Percentiles rank a stretch among this genome's conserved stretches.
phyloP scores from a whole-genome alignment of 2,329 filamentous ascomycete genomes.

The Neofusicoccum parvum region DNA sequence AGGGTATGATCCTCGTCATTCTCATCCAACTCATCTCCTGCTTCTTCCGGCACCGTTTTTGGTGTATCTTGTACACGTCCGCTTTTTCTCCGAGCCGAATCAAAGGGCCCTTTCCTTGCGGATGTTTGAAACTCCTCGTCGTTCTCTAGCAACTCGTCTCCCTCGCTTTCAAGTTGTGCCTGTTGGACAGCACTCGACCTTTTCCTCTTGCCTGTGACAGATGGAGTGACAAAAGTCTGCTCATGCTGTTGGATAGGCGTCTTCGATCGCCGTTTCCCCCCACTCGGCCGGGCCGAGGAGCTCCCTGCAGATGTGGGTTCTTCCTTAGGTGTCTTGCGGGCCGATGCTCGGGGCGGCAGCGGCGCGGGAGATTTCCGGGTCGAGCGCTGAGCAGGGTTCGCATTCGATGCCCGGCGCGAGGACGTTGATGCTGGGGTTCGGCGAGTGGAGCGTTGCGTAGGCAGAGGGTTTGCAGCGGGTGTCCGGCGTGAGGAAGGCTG shows the following conservation, averaged over 20 bases:
- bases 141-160: constrained; percentile 38
- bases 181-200: constrained; percentile 18
- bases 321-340: constrained; percentile 31
- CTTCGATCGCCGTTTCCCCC: constrained; percentile 8
- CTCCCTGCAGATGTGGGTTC: constrained; percentile 27
- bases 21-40: constrained; percentile 25
- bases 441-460: constrained; percentile 5
- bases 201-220: constrained; percentile 15
- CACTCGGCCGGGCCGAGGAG: neutral
- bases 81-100: constrained; percentile 11
- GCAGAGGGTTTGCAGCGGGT: neutral
- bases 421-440: constrained; percentile 22
- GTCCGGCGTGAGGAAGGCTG: constrained; percentile 27
- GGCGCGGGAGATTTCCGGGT: constrained; percentile 1
- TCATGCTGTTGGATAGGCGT: constrained; percentile 28
- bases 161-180: constrained; percentile 28
- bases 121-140: constrained; percentile 29
- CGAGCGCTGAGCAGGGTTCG: neutral
- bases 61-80: constrained; percentile 26
- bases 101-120: constrained; percentile 28
- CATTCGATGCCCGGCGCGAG: constrained; percentile 21
- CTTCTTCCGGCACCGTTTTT: constrained; percentile 30
- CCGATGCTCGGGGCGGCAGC: constrained; percentile 25
- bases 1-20: constrained; percentile 20
- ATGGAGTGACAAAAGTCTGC: constrained; percentile 29